Evolutionary conservation across 495 filamentous ascomycete genomes (phyloP), one percentile per base, ranked within the genome.

Genomic region (Friedmanniomyces simplex): DNA sequence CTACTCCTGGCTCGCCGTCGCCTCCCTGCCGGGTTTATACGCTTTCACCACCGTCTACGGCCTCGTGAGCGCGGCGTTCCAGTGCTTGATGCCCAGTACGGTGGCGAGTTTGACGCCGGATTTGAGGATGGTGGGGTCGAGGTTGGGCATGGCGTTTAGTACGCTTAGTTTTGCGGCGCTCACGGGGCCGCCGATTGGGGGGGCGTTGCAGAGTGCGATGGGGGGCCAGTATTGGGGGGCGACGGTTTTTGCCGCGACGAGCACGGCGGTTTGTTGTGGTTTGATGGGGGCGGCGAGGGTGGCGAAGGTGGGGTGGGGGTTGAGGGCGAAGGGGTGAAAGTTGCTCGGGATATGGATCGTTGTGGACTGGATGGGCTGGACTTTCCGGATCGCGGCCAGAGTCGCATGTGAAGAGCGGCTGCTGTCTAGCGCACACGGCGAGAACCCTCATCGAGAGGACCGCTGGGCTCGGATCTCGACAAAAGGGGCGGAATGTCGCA

Each of bases 141-240:
- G 70, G 48, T 65, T 68, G 36, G 71, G 71, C 0, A 73, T 73
- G 70, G 64, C 61, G 11, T 72, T 72, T 54, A 61, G 52, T 16
- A 60, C 71, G 43, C 60, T 67, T 0, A 62, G 64, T 10, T 55
- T 73, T 37, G 68, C 66, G 0, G 63, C 53, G 34, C 57, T 73
- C 43, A 72, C 66, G 11, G 71, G 71, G 0, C 68, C 69, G 20
- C 69, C 71, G 16, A 60, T 73, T 43, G 68, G 63, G 1, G 71
- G 71, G 1, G 71, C 69, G 14, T 45, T 73, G 48, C 63, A 70
- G n/a, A 58, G 66, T 50, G 60, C 50, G 28, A 45, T 65, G 53
- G 57, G 56, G 6, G 70, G 68, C 0, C 36, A 24, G 2, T 73
- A 69, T 60, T 36, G 60, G 11, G 58, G 57, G 21, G 67, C 68